A percentile compares a stretch with the other conserved stretches of the same genome.
Evolutionary conservation across 352 stramenopile species (phyloP).

Genomic region (Phytopythium oedochilum): DNA sequence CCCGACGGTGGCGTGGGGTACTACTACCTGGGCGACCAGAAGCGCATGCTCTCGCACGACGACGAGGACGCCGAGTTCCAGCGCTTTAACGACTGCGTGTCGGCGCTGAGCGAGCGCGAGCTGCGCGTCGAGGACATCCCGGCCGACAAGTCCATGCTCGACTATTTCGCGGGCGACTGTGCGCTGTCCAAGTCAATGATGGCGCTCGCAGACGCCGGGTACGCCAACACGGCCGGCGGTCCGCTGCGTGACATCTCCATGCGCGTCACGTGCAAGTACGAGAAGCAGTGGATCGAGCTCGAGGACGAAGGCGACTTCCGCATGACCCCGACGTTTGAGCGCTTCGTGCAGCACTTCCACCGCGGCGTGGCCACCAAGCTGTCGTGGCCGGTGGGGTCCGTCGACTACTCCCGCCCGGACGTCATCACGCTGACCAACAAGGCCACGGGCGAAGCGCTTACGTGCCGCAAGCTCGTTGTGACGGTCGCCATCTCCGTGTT

Average conservation of each 20-base stretch:
- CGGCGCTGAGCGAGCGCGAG: conserved; percentile 55
- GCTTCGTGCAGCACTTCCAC: conserved; percentile 57
- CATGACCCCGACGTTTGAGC: conserved; percentile 60
- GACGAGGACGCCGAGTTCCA: conserved; percentile 66
- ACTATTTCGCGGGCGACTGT: conserved; percentile 59
- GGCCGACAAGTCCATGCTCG: conserved; percentile 59
- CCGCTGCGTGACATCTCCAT: conserved; percentile 71
- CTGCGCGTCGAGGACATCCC: conserved; percentile 54
- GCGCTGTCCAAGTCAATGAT: conserved; percentile 70
- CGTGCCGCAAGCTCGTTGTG: conserved; percentile 58
- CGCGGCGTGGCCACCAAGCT: conserved; percentile 43
- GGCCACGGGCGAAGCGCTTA: conserved; percentile 38
- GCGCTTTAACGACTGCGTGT: conserved; percentile 64
- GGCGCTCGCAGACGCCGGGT: conserved; percentile 75
- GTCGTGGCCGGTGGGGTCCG: conserved; percentile 44
- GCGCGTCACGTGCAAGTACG: conserved; percentile 72
- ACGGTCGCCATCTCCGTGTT: conserved; percentile 79
- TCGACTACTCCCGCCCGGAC: conserved; percentile 53
- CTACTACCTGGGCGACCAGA: conserved; percentile 85
- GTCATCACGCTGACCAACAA: conserved; percentile 54
- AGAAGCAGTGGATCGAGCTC: conserved; percentile 79
- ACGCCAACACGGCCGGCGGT: conserved; percentile 75
- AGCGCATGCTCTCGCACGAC: conserved; percentile 74
- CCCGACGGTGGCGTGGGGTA: conserved; percentile 79
- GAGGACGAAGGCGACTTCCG: conserved; percentile 82